Evolutionary conservation across 495 filamentous ascomycete species (phyloP).

Genomic region (Chaetomium tenue): DNA sequence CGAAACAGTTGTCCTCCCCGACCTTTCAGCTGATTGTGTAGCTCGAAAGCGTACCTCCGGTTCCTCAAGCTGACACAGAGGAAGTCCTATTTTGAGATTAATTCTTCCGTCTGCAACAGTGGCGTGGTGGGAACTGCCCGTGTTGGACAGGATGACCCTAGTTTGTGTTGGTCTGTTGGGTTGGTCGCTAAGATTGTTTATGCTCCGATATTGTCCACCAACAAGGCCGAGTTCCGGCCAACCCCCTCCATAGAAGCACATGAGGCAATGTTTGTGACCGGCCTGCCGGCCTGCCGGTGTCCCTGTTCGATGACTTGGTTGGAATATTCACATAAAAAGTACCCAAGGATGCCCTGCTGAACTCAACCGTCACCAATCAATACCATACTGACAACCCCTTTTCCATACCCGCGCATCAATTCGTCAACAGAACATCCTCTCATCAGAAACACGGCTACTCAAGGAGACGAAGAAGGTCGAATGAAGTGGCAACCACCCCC

Average conservation of each 20-base stretch:
- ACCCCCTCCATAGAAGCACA: not conserved
- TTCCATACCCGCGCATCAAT: too few species aligned
- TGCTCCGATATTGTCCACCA: not conserved
- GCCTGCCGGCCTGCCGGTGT: too few species aligned
- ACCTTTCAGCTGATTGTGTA: not conserved
- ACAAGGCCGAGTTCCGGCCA: not conserved
- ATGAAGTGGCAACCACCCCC: not conserved
- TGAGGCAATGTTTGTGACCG: not conserved
- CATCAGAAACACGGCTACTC: not conserved
- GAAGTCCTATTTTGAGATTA: not conserved
- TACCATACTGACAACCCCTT: too few species aligned
- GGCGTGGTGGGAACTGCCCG: not conserved
- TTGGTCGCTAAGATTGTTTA: not conserved
- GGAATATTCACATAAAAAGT: too few species aligned
- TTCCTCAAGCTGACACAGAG: not conserved
- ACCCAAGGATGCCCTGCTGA: too few species aligned
- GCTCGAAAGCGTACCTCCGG: not conserved
- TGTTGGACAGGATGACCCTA: not conserved
- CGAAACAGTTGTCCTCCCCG: conserved; percentile 9
- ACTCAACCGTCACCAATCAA: too few species aligned
- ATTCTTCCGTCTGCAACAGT: not conserved
- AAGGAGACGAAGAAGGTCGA: not conserved
- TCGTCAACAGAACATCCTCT: not conserved
- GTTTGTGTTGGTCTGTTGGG: not conserved
- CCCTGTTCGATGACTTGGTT: too few species aligned